Percentiles rank a stretch among this genome's conserved stretches.
Conservation (phyloP, 2,329 filamentous ascomycete genomes). For the Colletotrichum musicola region DNA sequence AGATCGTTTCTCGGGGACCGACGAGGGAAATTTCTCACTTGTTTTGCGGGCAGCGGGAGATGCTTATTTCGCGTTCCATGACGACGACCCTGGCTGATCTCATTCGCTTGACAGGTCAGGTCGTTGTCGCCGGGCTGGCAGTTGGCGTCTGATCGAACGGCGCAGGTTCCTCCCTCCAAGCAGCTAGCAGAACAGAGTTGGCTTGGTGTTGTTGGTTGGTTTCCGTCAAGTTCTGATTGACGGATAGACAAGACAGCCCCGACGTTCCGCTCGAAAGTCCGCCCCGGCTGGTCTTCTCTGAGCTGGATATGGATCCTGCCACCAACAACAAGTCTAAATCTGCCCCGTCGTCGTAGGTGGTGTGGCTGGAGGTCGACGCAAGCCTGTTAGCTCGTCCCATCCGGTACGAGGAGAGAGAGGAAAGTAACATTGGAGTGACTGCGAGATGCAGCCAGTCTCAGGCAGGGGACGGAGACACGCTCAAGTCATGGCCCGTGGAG, state of each 20-base stretch:
- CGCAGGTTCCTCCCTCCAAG: not conserved
- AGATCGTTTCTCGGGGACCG: conserved; percentile 18
- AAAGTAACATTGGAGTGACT: not conserved
- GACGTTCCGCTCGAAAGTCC: conserved; percentile 20
- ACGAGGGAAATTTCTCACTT: conserved; percentile 18
- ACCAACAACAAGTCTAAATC: not conserved
- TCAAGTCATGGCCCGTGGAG: not conserved
- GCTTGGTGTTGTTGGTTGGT: conserved; percentile 15
- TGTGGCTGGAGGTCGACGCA: conserved; percentile 29
- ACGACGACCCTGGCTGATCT: not conserved
- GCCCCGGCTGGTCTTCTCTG: no score
- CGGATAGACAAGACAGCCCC: conserved; percentile 15
- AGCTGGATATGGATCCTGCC: conserved; percentile 7
- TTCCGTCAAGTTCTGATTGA: conserved; percentile 28
- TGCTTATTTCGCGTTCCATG: conserved; percentile 16
- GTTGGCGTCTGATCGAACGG: conserved; percentile 22
- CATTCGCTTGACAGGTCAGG: not conserved
- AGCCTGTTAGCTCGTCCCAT: conserved; percentile 18
- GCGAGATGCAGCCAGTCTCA: conserved; percentile 19
- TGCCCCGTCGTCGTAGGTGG: conserved; percentile 23
- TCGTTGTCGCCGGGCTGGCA: conserved; percentile 2
- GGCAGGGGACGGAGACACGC: conserved; percentile 1
- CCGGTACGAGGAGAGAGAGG: conserved; percentile 19
- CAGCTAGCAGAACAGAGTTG: not conserved
- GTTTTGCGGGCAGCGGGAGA: conserved; percentile 13